Percentiles rank a stretch among this genome's conserved stretches.
phyloP scores from a whole-genome alignment of 2,329 filamentous ascomycete species.

The Alternaria consortialis region DNA sequence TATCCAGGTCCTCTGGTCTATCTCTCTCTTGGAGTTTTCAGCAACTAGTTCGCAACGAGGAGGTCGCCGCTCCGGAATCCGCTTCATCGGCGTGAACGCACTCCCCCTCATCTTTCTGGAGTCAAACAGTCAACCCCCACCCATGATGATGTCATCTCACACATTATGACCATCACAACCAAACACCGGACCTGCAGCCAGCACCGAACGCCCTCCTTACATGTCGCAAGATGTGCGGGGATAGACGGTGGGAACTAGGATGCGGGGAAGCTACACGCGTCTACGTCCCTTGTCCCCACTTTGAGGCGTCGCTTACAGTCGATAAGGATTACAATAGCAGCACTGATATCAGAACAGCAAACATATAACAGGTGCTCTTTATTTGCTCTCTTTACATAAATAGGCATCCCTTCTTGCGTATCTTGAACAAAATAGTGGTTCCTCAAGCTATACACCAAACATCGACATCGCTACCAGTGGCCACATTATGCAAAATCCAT shows the following conservation, averaged over 20 bases:
- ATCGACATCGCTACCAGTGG: too few relatives aligned
- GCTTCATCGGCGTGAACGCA: not conserved
- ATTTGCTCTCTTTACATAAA: not conserved
- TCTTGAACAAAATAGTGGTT: not conserved
- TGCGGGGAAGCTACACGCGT: constrained; percentile 29
- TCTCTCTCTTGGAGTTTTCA: not conserved
- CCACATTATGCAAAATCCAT: constrained; percentile 50
- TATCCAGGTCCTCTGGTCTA: too few relatives aligned
- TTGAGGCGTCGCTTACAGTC: not conserved
- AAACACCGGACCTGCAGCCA: too few relatives aligned
- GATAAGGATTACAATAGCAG: not conserved
- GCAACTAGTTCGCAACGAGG: not conserved
- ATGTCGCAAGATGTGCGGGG: not conserved
- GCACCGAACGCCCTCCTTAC: not conserved
- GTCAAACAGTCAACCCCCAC: too few relatives aligned
- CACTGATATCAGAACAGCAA: not conserved
- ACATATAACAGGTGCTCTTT: not conserved
- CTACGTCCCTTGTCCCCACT: constrained; percentile 22
- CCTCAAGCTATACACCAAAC: too few relatives aligned
- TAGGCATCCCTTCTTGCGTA: too few relatives aligned
- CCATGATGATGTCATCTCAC: not conserved
- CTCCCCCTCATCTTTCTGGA: too few relatives aligned
- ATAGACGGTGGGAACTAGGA: not conserved
- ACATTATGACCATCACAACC: not conserved
- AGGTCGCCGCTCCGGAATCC: not conserved